A percentile compares a stretch with the other conserved stretches of the same genome.
Evolutionary conservation across 2,329 filamentous ascomycete species (phyloP).

Genomic region (Stagonosporopsis chrysanthemi): DNA sequence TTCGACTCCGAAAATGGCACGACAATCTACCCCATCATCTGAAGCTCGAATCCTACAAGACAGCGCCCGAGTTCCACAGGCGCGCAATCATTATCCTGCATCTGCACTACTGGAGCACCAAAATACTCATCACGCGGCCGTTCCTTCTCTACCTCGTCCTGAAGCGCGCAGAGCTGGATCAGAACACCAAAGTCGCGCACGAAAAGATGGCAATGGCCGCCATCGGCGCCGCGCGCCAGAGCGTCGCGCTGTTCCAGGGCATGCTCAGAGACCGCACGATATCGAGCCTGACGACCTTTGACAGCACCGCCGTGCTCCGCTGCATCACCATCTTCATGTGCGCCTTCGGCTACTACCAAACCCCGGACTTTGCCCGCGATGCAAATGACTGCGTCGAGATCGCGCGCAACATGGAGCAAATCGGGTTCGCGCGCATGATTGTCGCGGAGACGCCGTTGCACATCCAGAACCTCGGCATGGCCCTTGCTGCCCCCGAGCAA

Average conservation of each 20-base stretch:
- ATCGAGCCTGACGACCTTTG: slow-evolving; percentile 45
- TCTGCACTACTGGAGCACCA: slow-evolving; percentile 47
- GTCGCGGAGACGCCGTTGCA: slow-evolving; percentile 44
- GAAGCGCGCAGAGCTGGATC: slow-evolving; percentile 31
- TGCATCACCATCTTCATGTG: slow-evolving; percentile 48
- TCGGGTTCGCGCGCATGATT: slow-evolving; percentile 48
- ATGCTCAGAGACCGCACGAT: slow-evolving; percentile 38
- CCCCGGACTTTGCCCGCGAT: slow-evolving; percentile 35
- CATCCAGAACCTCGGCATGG: slow-evolving; percentile 41
- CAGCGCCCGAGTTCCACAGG: slow-evolving; percentile 42
- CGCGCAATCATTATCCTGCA: slow-evolving; percentile 47
- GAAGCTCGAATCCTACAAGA: slow-evolving; percentile 36
- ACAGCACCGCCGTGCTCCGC: slow-evolving; percentile 46
- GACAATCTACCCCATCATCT: slow-evolving; percentile 44
- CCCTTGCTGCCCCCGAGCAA: not conserved
- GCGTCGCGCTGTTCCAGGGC: slow-evolving; percentile 36
- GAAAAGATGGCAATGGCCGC: slow-evolving; percentile 45
- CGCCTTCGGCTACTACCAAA: slow-evolving; percentile 42
- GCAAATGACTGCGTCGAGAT: slow-evolving; percentile 38
- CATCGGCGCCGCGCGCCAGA: slow-evolving; percentile 44
- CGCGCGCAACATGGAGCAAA: slow-evolving; percentile 35
- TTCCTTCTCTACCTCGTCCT: slow-evolving; percentile 47
- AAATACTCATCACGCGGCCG: slow-evolving; percentile 44
- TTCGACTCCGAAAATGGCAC: slow-evolving; percentile 46
- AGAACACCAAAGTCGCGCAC: slow-evolving; percentile 43